Evolutionary conservation across 495 filamentous ascomycete genomes (phyloP).

Genomic region (Bacidia gigantensis): DNA sequence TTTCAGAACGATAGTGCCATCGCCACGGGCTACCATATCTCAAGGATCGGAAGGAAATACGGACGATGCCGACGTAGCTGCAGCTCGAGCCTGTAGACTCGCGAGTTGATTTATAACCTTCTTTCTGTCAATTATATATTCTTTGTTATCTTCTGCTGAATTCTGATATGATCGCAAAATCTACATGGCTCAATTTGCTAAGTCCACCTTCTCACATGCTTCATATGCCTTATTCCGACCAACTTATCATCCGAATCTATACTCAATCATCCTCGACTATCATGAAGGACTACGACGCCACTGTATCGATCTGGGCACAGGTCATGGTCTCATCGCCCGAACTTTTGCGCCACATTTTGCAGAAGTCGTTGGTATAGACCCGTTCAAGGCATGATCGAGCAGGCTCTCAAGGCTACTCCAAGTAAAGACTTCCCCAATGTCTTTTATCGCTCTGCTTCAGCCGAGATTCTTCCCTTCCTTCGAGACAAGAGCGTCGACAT

Average conservation of each 20-base stretch:
- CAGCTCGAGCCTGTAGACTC: too few species aligned
- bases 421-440: slow-evolving; percentile 25
- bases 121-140: too few species aligned
- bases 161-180: not conserved
- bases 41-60: too few species aligned
- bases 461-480: slow-evolving; percentile 39
- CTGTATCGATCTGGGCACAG: slow-evolving; percentile 47
- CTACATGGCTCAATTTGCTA: slow-evolving; percentile 11
- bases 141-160: not conserved
- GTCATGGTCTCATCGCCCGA: slow-evolving; percentile 45
- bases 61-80: too few species aligned
- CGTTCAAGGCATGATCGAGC: slow-evolving; percentile 44
- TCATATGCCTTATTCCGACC: slow-evolving; percentile 50
- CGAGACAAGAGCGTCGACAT: slow-evolving; percentile 37
- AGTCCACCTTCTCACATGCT: slow-evolving; percentile 38
- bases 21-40: too few species aligned
- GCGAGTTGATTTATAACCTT: too few species aligned
- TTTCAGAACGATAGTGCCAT: too few species aligned
- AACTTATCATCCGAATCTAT: slow-evolving; percentile 42
- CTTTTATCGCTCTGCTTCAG: slow-evolving; percentile 29
- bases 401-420: slow-evolving; percentile 32
- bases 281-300: slow-evolving; percentile 29
- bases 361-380: slow-evolving; percentile 32
- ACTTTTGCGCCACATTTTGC: slow-evolving; percentile 36
- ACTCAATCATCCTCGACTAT: slow-evolving; percentile 39